Percentiles rank a stretch among this genome's conserved stretches.
Conservation (phyloP, 805 yeast species). For the Metschnikowia orientalis region DNA sequence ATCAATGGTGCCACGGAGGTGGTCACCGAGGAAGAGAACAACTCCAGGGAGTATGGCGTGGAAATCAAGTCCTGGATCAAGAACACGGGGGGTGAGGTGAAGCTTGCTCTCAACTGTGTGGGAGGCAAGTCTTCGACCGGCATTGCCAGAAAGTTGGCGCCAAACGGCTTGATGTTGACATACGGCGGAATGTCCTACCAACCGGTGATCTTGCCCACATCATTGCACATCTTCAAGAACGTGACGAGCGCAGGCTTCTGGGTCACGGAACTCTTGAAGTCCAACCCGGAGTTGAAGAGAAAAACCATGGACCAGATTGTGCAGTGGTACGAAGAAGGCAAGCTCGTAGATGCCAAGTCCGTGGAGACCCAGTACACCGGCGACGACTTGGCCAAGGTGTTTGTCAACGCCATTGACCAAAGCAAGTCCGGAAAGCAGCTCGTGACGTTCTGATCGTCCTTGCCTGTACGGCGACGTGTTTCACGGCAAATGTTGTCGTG, state of each 20-base stretch:
- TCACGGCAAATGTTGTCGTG: too few relatives aligned
- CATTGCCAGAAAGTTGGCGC: conserved; percentile 74
- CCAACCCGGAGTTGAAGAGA: conserved; percentile 32
- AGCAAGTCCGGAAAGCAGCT: conserved; percentile 39
- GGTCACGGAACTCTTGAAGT: conserved; percentile 59
- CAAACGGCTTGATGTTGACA: conserved; percentile 75
- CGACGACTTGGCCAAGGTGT: conserved; percentile 26
- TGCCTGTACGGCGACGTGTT: too few relatives aligned
- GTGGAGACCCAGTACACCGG: conserved; percentile 23
- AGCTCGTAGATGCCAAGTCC: conserved; percentile 36
- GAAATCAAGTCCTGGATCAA: conserved; percentile 53
- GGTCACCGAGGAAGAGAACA: conserved; percentile 81
- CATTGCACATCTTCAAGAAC: conserved; percentile 85
- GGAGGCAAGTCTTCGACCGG: conserved; percentile 86
- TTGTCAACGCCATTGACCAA: conserved; percentile 28
- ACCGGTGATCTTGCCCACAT: conserved; percentile 89
- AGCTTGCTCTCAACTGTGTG: conserved; percentile 84
- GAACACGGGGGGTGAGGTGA: conserved; percentile 49
- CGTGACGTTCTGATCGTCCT: conserved; percentile 21
- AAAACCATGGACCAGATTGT: conserved; percentile 35
- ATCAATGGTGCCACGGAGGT: conserved; percentile 81
- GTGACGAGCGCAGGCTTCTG: conserved; percentile 86
- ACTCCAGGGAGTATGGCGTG: conserved; percentile 60
- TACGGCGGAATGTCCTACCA: conserved; percentile 98
- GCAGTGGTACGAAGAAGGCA: conserved; percentile 40